Evolutionary conservation across 192 early-diverging fungal genomes (phyloP).

Genomic region (Piromyces sp.): DNA sequence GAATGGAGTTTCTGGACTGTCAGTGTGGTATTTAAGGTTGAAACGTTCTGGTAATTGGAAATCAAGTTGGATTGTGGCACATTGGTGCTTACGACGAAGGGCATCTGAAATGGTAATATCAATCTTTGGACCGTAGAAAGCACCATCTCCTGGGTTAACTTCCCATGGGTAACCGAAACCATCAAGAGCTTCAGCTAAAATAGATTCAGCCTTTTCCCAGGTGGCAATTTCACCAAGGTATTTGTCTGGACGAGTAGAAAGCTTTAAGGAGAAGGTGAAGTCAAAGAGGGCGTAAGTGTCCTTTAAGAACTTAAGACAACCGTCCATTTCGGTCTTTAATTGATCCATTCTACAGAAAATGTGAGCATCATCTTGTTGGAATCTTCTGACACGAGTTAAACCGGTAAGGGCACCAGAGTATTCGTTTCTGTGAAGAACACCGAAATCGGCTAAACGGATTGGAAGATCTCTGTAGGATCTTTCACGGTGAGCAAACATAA

Average conservation of each 20-base stretch:
- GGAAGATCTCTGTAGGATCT: constrained; percentile 93
- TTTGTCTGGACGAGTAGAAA: constrained; percentile 94
- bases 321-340: constrained; percentile 57
- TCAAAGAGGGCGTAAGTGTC: constrained; percentile 88
- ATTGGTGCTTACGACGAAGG: constrained; percentile 76
- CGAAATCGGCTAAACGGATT: constrained; percentile 89
- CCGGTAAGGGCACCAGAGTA: constrained; percentile 85
- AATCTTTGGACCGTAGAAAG: constrained; percentile 99
- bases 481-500: constrained; percentile 86
- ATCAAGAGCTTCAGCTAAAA: constrained; percentile 59
- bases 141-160: constrained; percentile 87
- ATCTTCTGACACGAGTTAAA: constrained; percentile 89
- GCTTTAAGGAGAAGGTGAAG: constrained; percentile 73
- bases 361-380: constrained; percentile 99
- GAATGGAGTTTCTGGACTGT: constrained; percentile 23
- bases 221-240: constrained; percentile 73
- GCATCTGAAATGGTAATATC: constrained; percentile 93
- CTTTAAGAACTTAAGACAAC: constrained; percentile 71
- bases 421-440: constrained; percentile 84
- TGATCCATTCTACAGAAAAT: constrained; percentile 89
- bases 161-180: constrained; percentile 68
- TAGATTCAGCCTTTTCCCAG: constrained; percentile 84
- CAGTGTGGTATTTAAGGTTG: constrained; percentile 65
- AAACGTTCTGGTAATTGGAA: constrained; percentile 95
- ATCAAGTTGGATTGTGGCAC: constrained; percentile 94